Conservation (phyloP, 2,329 filamentous ascomycete genomes). For the Fusarium euwallaceae region DNA sequence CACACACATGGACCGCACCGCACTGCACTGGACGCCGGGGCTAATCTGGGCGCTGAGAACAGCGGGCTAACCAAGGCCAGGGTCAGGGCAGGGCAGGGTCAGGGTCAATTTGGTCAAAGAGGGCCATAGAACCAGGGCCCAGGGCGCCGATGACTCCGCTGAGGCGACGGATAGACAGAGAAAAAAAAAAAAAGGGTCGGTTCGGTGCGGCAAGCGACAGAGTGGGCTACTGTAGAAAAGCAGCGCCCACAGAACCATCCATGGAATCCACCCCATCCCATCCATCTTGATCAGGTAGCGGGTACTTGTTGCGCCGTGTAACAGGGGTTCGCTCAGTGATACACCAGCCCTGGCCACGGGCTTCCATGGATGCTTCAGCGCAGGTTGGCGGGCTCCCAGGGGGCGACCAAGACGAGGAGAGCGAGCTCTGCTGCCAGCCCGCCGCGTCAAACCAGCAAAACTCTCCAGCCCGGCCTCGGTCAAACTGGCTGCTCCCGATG, state of each 20-base stretch:
- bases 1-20: not conserved
- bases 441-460: not conserved
- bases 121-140: constrained; percentile 18
- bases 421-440: constrained; percentile 5
- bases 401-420: not conserved
- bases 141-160: constrained; percentile 12
- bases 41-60: constrained; percentile 42
- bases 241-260: not conserved
- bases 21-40: not conserved
- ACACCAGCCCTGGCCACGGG: not conserved
- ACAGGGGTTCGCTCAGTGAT: constrained; percentile 9
- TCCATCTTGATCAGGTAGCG: constrained; percentile 11
- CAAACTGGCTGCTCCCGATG: not conserved
- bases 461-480: not conserved
- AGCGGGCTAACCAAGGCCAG: constrained; percentile 32
- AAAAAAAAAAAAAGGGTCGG: constrained; percentile 1
- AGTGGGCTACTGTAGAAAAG: not conserved
- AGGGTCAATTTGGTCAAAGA: constrained; percentile 4
- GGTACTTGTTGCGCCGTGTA: not conserved
- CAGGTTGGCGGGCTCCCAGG: constrained; percentile 7
- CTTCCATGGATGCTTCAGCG: constrained; percentile 5
- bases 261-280: not conserved
- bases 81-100: constrained; percentile 26
- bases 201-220: not conserved
- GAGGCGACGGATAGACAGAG: constrained; percentile 5